Conservation (phyloP, 176 grass and related monocot species). For the Oryza glaberrima region DNA sequence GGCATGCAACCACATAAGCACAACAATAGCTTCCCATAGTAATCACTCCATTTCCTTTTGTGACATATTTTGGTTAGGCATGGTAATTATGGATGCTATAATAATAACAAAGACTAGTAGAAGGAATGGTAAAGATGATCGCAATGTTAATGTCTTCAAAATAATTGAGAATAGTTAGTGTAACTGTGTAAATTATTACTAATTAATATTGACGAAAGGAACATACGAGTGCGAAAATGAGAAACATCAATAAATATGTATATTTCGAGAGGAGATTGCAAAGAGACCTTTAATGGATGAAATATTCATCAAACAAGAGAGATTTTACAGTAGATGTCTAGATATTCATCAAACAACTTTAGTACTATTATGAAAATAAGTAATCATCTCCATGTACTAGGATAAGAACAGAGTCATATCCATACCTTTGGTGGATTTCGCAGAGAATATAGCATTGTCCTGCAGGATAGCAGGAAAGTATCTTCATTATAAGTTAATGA, state of each 20-base stretch:
- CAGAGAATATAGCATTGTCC: constrained; percentile 82
- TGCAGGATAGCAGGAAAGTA: constrained; percentile 85
- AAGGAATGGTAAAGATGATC: neutral
- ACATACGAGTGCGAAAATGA: neutral
- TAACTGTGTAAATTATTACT: neutral
- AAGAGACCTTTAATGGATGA: neutral
- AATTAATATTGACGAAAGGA: neutral
- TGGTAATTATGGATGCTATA: no score
- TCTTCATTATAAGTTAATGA: constrained; percentile 81
- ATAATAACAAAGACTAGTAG: neutral
- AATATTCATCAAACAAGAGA: neutral
- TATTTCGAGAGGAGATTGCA: neutral
- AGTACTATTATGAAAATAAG: constrained; percentile 2
- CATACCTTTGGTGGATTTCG: constrained; percentile 78
- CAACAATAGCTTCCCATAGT: neutral
- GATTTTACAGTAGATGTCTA: neutral
- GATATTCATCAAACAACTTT: neutral
- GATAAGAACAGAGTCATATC: constrained; percentile 10
- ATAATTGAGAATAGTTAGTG: neutral
- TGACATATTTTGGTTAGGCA: neutral
- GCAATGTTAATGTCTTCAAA: neutral
- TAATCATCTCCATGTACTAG: neutral
- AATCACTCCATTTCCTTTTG: neutral
- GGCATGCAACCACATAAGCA: neutral
- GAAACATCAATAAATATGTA: neutral